Conservation (phyloP, 805 yeast species). For the Kuraishia hungarica region DNA sequence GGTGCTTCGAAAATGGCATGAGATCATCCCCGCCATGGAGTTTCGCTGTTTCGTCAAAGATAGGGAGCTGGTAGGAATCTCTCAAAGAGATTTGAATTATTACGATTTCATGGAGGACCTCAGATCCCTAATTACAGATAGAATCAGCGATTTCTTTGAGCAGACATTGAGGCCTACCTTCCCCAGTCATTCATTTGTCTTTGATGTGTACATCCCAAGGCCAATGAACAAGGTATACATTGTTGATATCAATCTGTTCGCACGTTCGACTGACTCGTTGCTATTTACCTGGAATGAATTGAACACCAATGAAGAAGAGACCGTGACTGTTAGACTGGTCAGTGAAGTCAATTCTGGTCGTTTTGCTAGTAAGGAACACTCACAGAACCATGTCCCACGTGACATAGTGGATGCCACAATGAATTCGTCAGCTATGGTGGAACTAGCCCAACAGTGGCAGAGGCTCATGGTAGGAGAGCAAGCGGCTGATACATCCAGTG, state of each 20-base stretch:
- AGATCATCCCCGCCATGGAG: slow-evolving; percentile 82
- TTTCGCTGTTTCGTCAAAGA: slow-evolving; percentile 78
- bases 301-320: slow-evolving; percentile 25
- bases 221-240: slow-evolving; percentile 60
- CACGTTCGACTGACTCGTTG: slow-evolving; percentile 68
- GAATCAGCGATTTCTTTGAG: slow-evolving; percentile 48
- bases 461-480: slow-evolving; percentile 15
- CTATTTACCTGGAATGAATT: slow-evolving; percentile 84
- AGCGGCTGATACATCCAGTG: slow-evolving; percentile 8
- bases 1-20: slow-evolving; percentile 76
- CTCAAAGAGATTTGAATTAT: slow-evolving; percentile 82
- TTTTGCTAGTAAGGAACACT: slow-evolving; percentile 73
- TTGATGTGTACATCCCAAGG: slow-evolving; percentile 79
- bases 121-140: slow-evolving; percentile 33
- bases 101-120: slow-evolving; percentile 60
- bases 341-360: slow-evolving; percentile 62
- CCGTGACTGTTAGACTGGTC: slow-evolving; percentile 55
- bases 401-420: slow-evolving; percentile 83
- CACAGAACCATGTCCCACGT: slow-evolving; percentile 86
- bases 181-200: slow-evolving; percentile 48
- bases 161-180: slow-evolving; percentile 37
- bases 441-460: slow-evolving; percentile 54
- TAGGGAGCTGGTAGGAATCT: slow-evolving; percentile 55
- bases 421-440: slow-evolving; percentile 62
- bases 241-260: slow-evolving; percentile 83